phyloP scores from a whole-genome alignment of 2,329 filamentous ascomycete genomes.

The Coleophoma crateriformis region DNA sequence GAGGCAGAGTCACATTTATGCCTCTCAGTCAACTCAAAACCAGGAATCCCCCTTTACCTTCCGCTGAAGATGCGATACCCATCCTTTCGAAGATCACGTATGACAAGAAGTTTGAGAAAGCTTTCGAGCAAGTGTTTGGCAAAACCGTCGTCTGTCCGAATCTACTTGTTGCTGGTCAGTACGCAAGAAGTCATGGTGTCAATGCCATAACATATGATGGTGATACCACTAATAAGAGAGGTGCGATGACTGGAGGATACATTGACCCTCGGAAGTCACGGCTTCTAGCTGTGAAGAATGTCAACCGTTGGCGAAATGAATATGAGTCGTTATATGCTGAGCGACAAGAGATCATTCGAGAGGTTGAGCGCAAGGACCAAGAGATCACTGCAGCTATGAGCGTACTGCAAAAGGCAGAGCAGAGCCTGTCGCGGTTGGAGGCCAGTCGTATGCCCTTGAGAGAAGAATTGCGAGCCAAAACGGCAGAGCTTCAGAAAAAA shows the following conservation, averaged over 20 bases:
- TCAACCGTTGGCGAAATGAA: constrained; percentile 69
- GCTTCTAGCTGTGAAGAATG: constrained; percentile 73
- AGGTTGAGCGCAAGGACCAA: constrained; percentile 78
- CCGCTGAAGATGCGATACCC: constrained; percentile 80
- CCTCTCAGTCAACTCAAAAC: constrained; percentile 77
- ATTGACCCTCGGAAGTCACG: constrained; percentile 83
- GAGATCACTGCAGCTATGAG: constrained; percentile 83
- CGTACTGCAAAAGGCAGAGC: constrained; percentile 76
- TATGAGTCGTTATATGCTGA: constrained; percentile 63
- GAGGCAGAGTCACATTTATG: constrained; percentile 90
- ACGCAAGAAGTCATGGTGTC: constrained; percentile 85
- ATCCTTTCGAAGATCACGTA: constrained; percentile 81
- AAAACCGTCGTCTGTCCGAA: constrained; percentile 93
- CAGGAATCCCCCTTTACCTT: constrained; percentile 69
- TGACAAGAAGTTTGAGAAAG: constrained; percentile 70
- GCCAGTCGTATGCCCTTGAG: constrained; percentile 76
- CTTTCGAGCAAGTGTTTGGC: constrained; percentile 92
- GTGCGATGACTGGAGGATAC: constrained; percentile 91
- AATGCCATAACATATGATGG: constrained; percentile 93
- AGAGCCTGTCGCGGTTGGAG: constrained; percentile 71
- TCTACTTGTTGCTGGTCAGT: constrained; percentile 79
- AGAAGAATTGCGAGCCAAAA: constrained; percentile 70
- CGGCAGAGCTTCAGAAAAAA: constrained; percentile 67
- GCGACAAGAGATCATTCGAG: constrained; percentile 57
- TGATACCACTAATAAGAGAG: constrained; percentile 90